Evolutionary conservation across 352 stramenopile genomes (phyloP).

Genomic region (Peronospora destructor): DNA sequence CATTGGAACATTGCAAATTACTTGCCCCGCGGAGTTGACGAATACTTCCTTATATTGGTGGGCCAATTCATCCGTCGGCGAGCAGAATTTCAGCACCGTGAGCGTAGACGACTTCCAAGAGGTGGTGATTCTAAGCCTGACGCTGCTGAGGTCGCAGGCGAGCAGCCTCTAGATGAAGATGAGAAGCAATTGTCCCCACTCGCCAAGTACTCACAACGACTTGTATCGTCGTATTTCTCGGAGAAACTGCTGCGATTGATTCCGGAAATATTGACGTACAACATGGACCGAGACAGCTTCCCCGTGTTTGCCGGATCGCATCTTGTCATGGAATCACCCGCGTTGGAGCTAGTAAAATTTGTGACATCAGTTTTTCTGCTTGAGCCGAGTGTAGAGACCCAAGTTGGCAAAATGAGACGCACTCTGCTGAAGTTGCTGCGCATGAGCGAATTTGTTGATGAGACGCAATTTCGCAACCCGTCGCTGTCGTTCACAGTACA

Average conservation of each 20-base stretch:
- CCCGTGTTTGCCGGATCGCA: conserved; percentile 82
- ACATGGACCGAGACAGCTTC: conserved; percentile 64
- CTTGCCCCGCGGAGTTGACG: conserved; percentile 70
- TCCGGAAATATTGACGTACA: conserved; percentile 66
- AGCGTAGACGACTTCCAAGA: conserved; percentile 19
- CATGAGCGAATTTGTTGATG: conserved; percentile 66
- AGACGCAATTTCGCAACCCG: conserved; percentile 90
- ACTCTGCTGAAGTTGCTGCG: conserved; percentile 84
- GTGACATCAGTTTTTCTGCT: conserved; percentile 90
- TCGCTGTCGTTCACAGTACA: conserved; percentile 92
- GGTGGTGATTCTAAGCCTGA: conserved; percentile 15
- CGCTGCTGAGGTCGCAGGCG: conserved; percentile 15
- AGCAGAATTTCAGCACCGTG: conserved; percentile 47
- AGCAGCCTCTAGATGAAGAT: conserved; percentile 41
- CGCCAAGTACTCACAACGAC: conserved; percentile 60
- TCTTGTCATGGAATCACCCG: conserved; percentile 72
- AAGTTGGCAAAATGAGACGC: conserved; percentile 88
- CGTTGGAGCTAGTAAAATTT: conserved; percentile 97
- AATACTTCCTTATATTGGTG: conserved; percentile 87
- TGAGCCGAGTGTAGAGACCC: conserved; percentile 86
- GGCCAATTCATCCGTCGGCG: conserved; percentile 81
- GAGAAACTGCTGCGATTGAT: conserved; percentile 75
- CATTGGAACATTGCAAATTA: conserved; percentile 88
- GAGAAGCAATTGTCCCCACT: conserved; percentile 47
- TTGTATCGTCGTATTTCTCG: conserved; percentile 67